Evolutionary conservation across 2,329 filamentous ascomycete genomes (phyloP).

Genomic region (Claviceps pazoutovae): DNA sequence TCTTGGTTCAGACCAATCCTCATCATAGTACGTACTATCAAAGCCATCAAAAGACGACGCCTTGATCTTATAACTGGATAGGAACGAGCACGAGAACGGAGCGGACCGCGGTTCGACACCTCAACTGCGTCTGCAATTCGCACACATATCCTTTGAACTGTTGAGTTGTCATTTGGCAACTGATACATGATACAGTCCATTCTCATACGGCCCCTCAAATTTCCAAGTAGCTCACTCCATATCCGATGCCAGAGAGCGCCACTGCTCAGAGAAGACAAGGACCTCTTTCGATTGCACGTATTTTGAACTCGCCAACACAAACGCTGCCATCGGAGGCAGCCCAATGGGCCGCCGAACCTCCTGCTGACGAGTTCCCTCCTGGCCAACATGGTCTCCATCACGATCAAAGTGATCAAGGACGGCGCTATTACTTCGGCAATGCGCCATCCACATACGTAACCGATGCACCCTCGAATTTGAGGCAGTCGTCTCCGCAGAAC

Average conservation of each 20-base stretch:
- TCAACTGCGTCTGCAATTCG: conserved; percentile 1
- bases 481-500: no score
- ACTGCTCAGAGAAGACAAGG: no score
- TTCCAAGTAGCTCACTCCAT: conserved; percentile 1
- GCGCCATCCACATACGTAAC: conserved; percentile 9
- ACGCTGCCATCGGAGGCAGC: conserved; percentile 8
- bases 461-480: no score
- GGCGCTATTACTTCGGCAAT: conserved; percentile 9
- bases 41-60: background rate
- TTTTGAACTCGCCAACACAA: no score
- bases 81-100: background rate
- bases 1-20: background rate
- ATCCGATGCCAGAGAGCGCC: no score
- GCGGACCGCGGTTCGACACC: background rate
- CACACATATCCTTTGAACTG: conserved; percentile 15
- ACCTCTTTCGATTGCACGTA: no score
- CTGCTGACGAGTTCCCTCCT: background rate
- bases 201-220: conserved; percentile 21
- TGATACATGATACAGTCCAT: conserved; percentile 14
- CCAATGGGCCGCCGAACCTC: background rate
- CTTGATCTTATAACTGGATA: background rate
- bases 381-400: no score
- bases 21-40: background rate
- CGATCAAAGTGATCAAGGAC: no score
- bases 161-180: conserved; percentile 21